Conservation (phyloP, 1,284 basidiomycete species). For the Cutaneotrichosporon cutaneum region DNA sequence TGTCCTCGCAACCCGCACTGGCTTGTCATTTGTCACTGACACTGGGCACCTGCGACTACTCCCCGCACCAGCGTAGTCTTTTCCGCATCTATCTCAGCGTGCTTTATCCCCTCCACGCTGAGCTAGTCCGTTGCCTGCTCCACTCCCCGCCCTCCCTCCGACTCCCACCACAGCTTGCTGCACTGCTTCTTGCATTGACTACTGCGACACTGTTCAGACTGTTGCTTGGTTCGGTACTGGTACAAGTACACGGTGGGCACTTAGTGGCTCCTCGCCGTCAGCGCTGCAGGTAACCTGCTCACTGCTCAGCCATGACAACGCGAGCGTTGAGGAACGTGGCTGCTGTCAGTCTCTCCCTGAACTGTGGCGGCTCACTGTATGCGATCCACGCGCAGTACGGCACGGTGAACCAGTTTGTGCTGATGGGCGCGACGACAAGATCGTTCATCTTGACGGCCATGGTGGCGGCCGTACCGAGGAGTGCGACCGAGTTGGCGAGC, state of each 20-base stretch:
- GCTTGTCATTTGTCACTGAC: too few relatives aligned
- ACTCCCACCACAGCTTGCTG: not conserved
- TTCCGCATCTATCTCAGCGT: too few relatives aligned
- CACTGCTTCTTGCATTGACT: not conserved
- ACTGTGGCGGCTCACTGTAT: slow-evolving; percentile 39
- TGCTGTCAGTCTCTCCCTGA: slow-evolving; percentile 2
- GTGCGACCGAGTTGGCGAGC: slow-evolving; percentile 61
- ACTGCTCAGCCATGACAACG: slow-evolving; percentile 44
- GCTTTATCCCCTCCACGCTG: too few relatives aligned
- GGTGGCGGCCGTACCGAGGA: slow-evolving; percentile 63
- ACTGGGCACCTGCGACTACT: too few relatives aligned
- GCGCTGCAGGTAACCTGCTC: not conserved
- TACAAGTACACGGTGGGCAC: not conserved
- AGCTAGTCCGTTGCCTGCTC: too few relatives aligned
- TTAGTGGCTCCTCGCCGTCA: not conserved
- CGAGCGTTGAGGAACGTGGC: slow-evolving; percentile 68
- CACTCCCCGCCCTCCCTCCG: not conserved
- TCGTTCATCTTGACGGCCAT: slow-evolving; percentile 66
- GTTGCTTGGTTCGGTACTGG: not conserved
- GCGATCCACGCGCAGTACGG: slow-evolving; percentile 61
- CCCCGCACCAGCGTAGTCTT: too few relatives aligned
- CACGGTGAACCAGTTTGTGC: slow-evolving; percentile 61
- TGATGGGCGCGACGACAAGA: slow-evolving; percentile 55
- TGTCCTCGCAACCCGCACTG: not conserved
- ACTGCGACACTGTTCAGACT: not conserved